Base-by-base conservation (phyloP, 2,329 filamentous ascomycete genomes). In the Trichoderma oligosporum region DNA sequence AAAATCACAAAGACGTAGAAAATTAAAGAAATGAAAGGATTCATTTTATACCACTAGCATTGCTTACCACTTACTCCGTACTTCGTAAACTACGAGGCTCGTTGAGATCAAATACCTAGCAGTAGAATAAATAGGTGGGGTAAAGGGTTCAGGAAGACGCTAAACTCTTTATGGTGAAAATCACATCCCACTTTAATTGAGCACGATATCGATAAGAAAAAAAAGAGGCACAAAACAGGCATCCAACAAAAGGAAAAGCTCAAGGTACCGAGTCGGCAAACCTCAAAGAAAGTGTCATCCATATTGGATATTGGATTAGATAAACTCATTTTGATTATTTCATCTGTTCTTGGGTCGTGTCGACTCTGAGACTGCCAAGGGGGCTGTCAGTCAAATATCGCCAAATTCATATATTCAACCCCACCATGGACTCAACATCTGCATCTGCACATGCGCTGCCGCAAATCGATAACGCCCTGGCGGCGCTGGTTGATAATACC, bases 401-500 rank as follows among this genome's bases (percentile, higher is more conserved):
- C 22, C 51, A 38, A 38, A 39, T 55, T 16, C 41, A 4, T 18
- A 39, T 31, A 22, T 55, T n/a, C 47, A 47, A 53, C 45, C 52
- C 57, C 51, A 45, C 44, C 57, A 56, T 56, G 49, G 49, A 9
- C 22, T 52, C 39, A 16, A n/a, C 35, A 27, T 29, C 36, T 7
- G 42, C 36, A 38, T 45, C 35, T 20, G 41, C n/a, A n/a, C 27
- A 31, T 31, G 29, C 14, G 9, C n/a, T n/a, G n/a, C n/a, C 22
- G 33, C 47, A 12, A n/a, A 39, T 9, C 2, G 35, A 25, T 16
- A 36, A 36, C 16, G 24, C 31, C 45, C 55, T 60, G 35, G 31
- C 55, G 25, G 14, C 55, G 24, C 47, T 60, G 25, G 54, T 58
- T 33, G 58, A 39, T 27, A 54, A 46, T 29, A 20, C 55, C 6